These are phyloP conservation scores for Fusarium citri DNA, from an alignment of 2,329 filamentous ascomycete genomes.

Conservation along the genomic window DNA sequence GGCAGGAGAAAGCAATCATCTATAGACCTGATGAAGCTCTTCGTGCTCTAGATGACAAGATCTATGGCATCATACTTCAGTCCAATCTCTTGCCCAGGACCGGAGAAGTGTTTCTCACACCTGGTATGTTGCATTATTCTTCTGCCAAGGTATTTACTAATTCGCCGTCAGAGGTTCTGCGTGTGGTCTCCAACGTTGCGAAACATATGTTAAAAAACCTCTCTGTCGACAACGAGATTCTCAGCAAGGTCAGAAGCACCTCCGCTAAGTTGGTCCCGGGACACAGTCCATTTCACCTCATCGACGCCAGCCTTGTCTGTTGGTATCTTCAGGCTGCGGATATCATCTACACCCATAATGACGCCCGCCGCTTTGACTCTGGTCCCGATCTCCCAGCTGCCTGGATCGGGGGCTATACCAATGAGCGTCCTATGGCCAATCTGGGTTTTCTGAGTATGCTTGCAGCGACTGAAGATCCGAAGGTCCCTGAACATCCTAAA, in stretches of 20 bases:
- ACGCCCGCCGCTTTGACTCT: neutral
- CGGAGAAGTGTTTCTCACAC: neutral
- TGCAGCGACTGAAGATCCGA: constrained; percentile 19
- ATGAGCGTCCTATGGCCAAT: constrained; percentile 28
- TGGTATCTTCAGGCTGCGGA: constrained; percentile 10
- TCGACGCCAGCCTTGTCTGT: constrained; percentile 7
- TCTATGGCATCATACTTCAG: neutral
- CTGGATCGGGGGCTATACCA: neutral
- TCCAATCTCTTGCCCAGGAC: neutral
- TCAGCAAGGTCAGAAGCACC: constrained; percentile 2
- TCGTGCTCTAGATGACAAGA: constrained; percentile 5
- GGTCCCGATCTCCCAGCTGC: neutral
- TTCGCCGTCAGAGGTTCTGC: constrained; percentile 1
- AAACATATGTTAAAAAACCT: constrained; percentile 2
- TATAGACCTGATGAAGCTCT: constrained; percentile 20
- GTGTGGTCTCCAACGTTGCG: neutral
- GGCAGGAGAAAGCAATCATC: constrained; percentile 30
- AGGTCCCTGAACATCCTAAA: constrained; percentile 27
- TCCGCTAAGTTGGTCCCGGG: neutral
- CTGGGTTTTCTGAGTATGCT: constrained; percentile 46
- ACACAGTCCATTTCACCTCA: neutral
- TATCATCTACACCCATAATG: neutral
- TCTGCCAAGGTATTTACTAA: neutral
- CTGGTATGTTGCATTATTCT: neutral
- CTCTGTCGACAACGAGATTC: constrained; percentile 7